Evolutionary conservation across 257 asterid species (phyloP), one percentile per base, ranked within the genome.

Genomic region (Asclepias syriaca): DNA sequence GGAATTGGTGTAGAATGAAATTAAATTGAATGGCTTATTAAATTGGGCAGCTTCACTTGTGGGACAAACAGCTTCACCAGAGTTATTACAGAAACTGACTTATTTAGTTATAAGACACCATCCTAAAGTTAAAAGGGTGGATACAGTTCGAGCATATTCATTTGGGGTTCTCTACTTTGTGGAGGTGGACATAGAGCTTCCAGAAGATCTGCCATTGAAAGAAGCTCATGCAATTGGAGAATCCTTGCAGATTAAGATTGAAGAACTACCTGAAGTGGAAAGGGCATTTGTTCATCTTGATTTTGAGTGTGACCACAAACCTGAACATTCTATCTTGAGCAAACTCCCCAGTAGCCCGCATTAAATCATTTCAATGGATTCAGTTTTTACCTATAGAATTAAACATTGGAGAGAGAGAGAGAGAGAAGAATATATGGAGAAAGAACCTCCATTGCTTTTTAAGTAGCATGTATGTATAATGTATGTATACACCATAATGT

Each of bases 121-220:
- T 56, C 81, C 88, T 4, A 74, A 82, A 53, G 85, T 90, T 71
- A 86, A 88, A 77, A 85, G 95, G 45, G 94, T 90, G 1, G 94
- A 87, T 32, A 87, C 92, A 0, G 95, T 90, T 22, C 90, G 95
- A 66, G 95, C 96, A 61, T 90, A 90, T 78, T 84, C 95, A 21
- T 85, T 90, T 50, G 95, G 95, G 11, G 96, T 77, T 65, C 92
- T 90, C 65, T 87, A 88, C 83, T 87, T 90, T 68, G 95, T 87
- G 0, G 96, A 87, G 92, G 94, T 90, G 37, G 96, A 90, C 76
- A 90, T 90, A 50, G 96, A 90, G 86, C 90, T 90, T 5, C 96
- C 94, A 0, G 96, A 86, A 73, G 94, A 87, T 46, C 72, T 90
- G 79, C 87, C 90, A 45, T 66, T 90, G 80, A 90, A 84, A 43